Conservation (phyloP, 371 early-diverging fungal species). For the Vairimorpha necatrix region DNA sequence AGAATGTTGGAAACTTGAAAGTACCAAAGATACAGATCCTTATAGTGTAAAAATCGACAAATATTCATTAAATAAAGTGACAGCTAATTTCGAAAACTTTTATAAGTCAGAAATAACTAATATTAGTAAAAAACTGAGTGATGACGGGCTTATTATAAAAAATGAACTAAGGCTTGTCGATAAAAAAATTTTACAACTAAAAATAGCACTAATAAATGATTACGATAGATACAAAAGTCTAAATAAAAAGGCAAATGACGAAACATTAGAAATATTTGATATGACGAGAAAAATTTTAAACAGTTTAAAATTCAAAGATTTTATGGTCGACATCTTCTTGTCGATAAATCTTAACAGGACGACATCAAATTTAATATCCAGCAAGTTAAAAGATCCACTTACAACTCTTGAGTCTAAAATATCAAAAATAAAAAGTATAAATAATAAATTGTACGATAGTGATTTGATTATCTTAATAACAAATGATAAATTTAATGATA, state of each 20-base stretch:
- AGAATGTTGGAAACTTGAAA: background rate
- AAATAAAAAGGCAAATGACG: background rate
- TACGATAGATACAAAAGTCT: background rate
- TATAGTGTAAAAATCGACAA: background rate
- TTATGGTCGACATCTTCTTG: background rate
- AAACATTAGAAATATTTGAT: background rate
- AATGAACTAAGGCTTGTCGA: background rate
- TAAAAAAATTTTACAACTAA: background rate
- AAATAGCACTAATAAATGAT: background rate
- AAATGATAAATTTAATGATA: background rate
- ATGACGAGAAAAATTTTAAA: background rate
- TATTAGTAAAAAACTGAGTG: background rate
- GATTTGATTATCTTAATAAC: conserved; percentile 24
- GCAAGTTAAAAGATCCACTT: background rate
- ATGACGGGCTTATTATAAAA: background rate
- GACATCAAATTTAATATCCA: background rate
- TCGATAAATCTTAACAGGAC: background rate
- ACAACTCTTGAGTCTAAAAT: background rate
- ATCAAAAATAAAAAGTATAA: background rate
- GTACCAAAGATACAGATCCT: background rate
- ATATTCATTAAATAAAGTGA: background rate
- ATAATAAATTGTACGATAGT: background rate
- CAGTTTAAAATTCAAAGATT: background rate
- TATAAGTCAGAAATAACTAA: background rate
- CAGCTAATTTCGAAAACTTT: background rate